These are phyloP conservation scores for Fistulinella cinereoalba DNA, from an alignment of 1,284 basidiomycete genomes.

Conservation along the genomic window DNA sequence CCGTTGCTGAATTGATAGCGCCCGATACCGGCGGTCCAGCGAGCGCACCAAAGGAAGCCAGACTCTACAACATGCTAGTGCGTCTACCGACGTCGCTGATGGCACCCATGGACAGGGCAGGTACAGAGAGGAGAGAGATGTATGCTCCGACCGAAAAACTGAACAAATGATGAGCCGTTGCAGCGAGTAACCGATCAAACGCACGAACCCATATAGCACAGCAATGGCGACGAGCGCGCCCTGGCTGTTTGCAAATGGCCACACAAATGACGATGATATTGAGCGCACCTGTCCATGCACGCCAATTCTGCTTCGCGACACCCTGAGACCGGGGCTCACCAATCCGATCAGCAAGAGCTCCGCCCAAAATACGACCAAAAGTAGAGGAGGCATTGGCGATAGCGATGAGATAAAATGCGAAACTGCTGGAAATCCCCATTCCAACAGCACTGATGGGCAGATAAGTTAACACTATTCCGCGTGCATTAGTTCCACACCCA, in stretches of 20 bases:
- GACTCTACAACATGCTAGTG: constrained; percentile 54
- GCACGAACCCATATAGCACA: constrained; percentile 44
- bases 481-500: constrained; percentile 6
- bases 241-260: constrained; percentile 41
- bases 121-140: constrained; percentile 51
- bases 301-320: neutral
- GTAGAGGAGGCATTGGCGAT: constrained; percentile 48
- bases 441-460: constrained; percentile 42
- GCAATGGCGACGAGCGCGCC: constrained; percentile 37
- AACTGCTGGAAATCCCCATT: constrained; percentile 35
- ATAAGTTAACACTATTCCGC: constrained; percentile 44
- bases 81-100: constrained; percentile 58
- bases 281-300: constrained; percentile 32
- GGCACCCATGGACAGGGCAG: constrained; percentile 58
- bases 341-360: constrained; percentile 38
- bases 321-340: constrained; percentile 30
- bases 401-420: constrained; percentile 46
- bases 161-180: constrained; percentile 29
- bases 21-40: constrained; percentile 51
- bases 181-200: neutral
- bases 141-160: constrained; percentile 57
- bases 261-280: constrained; percentile 46
- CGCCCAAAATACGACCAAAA: constrained; percentile 41
- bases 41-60: constrained; percentile 46
- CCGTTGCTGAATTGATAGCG: constrained; percentile 38